phyloP scores from a whole-genome alignment of 306 rosid genomes.

The Quercus ilex region DNA sequence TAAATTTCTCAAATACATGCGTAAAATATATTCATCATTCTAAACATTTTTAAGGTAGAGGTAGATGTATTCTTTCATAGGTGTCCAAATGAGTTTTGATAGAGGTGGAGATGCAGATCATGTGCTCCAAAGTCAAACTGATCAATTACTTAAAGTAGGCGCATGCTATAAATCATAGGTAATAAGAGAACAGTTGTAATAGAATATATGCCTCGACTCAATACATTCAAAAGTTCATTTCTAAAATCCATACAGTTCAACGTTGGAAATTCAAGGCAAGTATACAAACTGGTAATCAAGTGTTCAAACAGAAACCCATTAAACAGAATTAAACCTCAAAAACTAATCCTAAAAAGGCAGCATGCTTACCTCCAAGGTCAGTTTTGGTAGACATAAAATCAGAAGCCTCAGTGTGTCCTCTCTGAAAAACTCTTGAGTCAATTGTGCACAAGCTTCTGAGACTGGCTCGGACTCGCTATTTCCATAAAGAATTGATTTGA shows the following conservation, averaged over 20 bases:
- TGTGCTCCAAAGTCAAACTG: no score
- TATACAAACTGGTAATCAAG: no score
- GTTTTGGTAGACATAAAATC: constrained; percentile 70
- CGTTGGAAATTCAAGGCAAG: background rate
- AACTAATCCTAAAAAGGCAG: background rate
- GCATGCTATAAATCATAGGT: background rate
- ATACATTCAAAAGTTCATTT: constrained; percentile 2
- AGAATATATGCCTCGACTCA: background rate
- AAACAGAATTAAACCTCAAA: background rate
- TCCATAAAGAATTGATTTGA: constrained; percentile 85
- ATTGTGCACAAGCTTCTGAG: constrained; percentile 83
- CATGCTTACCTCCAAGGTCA: constrained; percentile 85
- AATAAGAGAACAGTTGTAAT: constrained; percentile 14
- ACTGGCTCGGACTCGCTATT: constrained; percentile 96
- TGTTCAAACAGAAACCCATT: background rate
- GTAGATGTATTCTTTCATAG: no score
- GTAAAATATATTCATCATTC: background rate
- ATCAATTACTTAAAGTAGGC: no score
- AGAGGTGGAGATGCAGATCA: no score
- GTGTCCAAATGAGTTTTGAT: no score
- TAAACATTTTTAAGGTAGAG: no score
- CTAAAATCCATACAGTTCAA: constrained; percentile 4
- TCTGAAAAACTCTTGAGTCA: constrained; percentile 88
- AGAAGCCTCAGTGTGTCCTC: constrained; percentile 76
- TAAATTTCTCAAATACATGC: background rate